phyloP scores from a whole-genome alignment of 768 basidiomycete species.

The Pholiota conissans region DNA sequence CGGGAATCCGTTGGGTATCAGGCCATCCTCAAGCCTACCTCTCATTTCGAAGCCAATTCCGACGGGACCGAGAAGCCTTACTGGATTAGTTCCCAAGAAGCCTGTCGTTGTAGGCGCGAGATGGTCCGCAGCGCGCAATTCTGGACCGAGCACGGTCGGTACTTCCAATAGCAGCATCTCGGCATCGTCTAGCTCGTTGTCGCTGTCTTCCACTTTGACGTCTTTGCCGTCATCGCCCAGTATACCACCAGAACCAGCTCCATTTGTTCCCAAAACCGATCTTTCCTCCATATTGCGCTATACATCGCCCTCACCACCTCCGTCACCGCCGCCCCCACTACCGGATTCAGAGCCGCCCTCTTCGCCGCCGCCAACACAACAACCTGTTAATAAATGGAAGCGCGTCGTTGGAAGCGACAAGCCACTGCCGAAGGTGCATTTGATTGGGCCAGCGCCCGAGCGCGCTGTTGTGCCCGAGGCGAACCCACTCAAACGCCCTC shows the following conservation, averaged over 20 bases:
- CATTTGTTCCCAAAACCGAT: conserved; percentile 12
- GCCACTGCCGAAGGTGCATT: neutral
- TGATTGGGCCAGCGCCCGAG: neutral
- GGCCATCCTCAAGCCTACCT: conserved; percentile 36
- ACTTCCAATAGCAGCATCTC: conserved; percentile 7
- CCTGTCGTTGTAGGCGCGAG: conserved; percentile 47
- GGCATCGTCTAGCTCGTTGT: conserved; percentile 14
- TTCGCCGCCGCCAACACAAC: neutral
- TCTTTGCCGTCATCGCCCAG: conserved; percentile 16
- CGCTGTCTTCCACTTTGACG: conserved; percentile 14
- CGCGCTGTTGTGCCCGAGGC: neutral
- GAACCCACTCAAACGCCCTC: neutral
- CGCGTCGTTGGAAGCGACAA: conserved; percentile 21
- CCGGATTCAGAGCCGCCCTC: neutral
- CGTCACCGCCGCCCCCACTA: conserved; percentile 10
- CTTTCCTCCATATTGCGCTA: conserved; percentile 23
- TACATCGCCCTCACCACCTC: conserved; percentile 26
- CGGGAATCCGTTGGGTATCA: conserved; percentile 54
- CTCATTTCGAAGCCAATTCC: conserved; percentile 21
- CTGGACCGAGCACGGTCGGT: conserved; percentile 9
- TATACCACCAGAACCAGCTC: conserved; percentile 12
- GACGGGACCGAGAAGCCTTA: conserved; percentile 23
- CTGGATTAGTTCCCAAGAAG: conserved; percentile 28
- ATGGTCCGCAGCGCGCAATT: conserved; percentile 40
- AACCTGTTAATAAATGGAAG: conserved; percentile 30